phyloP scores from a whole-genome alignment of 345 rosid genomes.

The Eucalyptus sideroxylon region DNA sequence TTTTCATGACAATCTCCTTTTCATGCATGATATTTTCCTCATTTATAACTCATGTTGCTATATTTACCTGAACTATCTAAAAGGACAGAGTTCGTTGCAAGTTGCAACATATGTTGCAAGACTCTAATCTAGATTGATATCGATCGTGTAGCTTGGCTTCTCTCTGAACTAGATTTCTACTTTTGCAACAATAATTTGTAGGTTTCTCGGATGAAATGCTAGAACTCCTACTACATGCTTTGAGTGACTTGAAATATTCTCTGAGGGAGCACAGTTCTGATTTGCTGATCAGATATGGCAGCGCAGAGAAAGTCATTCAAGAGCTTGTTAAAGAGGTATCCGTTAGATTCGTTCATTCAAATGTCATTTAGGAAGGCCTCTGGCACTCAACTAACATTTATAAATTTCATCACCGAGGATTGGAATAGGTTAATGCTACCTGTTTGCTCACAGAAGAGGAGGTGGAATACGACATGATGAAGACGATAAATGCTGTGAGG shows the following conservation, averaged over 20 bases:
- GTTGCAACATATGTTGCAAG: neutral
- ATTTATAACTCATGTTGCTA: neutral
- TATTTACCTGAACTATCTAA: neutral
- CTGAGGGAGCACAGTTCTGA: constrained; percentile 56
- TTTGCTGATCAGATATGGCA: constrained; percentile 73
- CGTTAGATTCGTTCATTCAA: neutral
- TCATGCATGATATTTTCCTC: neutral
- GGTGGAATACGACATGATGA: constrained; percentile 49
- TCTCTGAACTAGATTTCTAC: neutral
- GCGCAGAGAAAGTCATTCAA: constrained; percentile 43
- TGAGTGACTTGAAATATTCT: constrained; percentile 48
- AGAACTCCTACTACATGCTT: constrained; percentile 51
- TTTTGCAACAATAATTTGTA: constrained; percentile 3
- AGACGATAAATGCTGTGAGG: constrained; percentile 23
- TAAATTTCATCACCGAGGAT: neutral
- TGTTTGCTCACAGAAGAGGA: constrained; percentile 61
- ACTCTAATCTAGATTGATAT: neutral
- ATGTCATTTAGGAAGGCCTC: neutral
- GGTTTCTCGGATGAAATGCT: constrained; percentile 72
- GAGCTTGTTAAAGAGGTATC: constrained; percentile 57
- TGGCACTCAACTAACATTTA: neutral
- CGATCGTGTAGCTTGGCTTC: neutral
- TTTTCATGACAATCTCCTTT: neutral
- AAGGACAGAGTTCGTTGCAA: neutral
- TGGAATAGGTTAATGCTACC: constrained; percentile 53